phyloP scores from a whole-genome alignment of 768 basidiomycete genomes.

The Mycena floridula region DNA sequence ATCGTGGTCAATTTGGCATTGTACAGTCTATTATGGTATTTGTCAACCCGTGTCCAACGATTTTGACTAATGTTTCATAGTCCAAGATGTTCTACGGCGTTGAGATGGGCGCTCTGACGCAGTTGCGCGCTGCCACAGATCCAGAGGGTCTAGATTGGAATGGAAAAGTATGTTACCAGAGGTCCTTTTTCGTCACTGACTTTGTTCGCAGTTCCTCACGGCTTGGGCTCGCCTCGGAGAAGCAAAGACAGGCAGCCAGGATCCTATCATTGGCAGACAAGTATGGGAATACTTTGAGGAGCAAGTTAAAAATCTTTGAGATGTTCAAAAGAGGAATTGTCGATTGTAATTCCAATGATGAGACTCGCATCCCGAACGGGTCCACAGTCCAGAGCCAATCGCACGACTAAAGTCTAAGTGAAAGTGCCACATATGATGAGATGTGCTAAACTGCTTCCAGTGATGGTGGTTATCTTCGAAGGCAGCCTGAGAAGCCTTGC shows the following conservation, averaged over 20 bases:
- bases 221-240: slow-evolving; percentile 6
- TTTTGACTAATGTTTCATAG: background rate
- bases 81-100: slow-evolving; percentile 1
- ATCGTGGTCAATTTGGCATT: background rate
- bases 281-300: slow-evolving; percentile 12
- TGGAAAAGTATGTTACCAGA: slow-evolving; percentile 31
- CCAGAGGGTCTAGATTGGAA: slow-evolving; percentile 26
- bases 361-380: too few relatives aligned
- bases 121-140: slow-evolving; percentile 32
- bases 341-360: too few relatives aligned
- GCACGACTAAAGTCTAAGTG: too few relatives aligned
- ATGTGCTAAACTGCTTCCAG: too few relatives aligned
- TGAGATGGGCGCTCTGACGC: slow-evolving; percentile 28
- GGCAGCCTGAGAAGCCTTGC: too few relatives aligned
- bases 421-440: too few relatives aligned
- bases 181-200: background rate
- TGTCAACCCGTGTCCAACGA: too few relatives aligned
- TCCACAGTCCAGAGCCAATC: too few relatives aligned
- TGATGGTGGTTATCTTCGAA: too few relatives aligned
- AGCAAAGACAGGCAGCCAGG: background rate
- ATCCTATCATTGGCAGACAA: slow-evolving; percentile 6
- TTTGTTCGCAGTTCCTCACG: slow-evolving; percentile 6
- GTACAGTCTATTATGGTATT: too few relatives aligned
- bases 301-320: slow-evolving; percentile 7
- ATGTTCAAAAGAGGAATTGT: too few relatives aligned